Percentiles rank a stretch among this genome's conserved stretches.
These are phyloP conservation scores for Oenanthe javanica DNA, from an alignment of 140 eudicot genomes.

Conservation along the genomic window DNA sequence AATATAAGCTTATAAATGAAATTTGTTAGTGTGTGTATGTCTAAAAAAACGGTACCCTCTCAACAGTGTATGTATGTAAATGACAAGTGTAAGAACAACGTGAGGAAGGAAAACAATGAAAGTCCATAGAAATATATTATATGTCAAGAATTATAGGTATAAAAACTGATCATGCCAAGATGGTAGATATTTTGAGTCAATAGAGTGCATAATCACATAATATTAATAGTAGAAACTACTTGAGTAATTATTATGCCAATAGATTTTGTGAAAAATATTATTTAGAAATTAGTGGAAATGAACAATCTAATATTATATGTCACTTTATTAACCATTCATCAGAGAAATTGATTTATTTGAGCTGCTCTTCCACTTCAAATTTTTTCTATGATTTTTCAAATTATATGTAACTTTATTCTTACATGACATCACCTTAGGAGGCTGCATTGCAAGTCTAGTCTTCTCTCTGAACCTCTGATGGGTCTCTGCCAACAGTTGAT, in stretches of 20 bases:
- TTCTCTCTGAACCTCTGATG: slow-evolving; percentile 57
- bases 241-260: background rate
- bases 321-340: background rate
- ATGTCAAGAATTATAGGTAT: too few species aligned
- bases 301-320: background rate
- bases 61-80: background rate
- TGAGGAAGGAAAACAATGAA: background rate
- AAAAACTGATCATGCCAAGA: background rate
- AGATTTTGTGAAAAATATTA: background rate
- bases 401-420: slow-evolving; percentile 21
- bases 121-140: background rate
- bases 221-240: background rate
- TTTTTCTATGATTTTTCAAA: background rate
- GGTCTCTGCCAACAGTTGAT: too few species aligned
- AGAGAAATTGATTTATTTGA: background rate
- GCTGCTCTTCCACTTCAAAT: background rate
- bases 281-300: background rate
- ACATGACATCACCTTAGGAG: slow-evolving; percentile 88
- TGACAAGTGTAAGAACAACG: background rate
- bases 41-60: background rate
- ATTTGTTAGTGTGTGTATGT: background rate
- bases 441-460: slow-evolving; percentile 90
- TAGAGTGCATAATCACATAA: background rate
- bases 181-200: background rate
- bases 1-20: background rate